Base-by-base conservation (phyloP, 371 early-diverging fungal species). In the Mortierella sp. region DNA sequence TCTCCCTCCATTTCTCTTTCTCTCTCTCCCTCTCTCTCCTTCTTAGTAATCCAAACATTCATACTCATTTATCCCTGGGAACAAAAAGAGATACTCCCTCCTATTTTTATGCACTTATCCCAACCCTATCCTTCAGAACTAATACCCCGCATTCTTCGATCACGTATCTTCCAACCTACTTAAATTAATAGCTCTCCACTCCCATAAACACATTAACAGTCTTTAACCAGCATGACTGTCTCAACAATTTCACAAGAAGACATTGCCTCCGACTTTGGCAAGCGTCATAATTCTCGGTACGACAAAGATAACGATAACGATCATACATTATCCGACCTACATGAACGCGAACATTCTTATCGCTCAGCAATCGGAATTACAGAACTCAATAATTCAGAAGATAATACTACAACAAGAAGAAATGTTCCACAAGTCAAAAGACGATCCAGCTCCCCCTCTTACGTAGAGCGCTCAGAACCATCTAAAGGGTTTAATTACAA, bases 261-360 rank as follows among this genome's bases (percentile, higher is more conserved):
- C 32, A 58, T 66, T 50, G 36, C 45, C 19, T 48, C 58, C 2
- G 61, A 69, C 9, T 6, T 24, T 11, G 28, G 36, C 22, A 74
- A 74, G 50, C 68, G 65, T 28, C 74, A 64, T 52, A 47, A 28
- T 28, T 28, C 57, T 28, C 68, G 43, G 4, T 58, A 33, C 57
- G 59, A 67, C 45, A 68, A 74, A 61, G 74, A 68, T 58, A 50
- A 53, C 33, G 68, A 66, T 67, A 69, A 58, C 47, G 64, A 70
- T 15, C 57, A 33, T 36, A 11, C 58, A 10, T 40, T 59, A 47
- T 67, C 67, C 28, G 50, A 67, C 22, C 33, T 36, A n/a, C 67
- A 59, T 22, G 67, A 61, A 3, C 62, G 45, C 43, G 55, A 53
- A 45, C 65, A 65, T 4, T 24, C 40, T 65, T 43, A 41, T 22